Evolutionary conservation across 805 yeast genomes (phyloP).

Genomic region (Diddensiella santjacobensis): DNA sequence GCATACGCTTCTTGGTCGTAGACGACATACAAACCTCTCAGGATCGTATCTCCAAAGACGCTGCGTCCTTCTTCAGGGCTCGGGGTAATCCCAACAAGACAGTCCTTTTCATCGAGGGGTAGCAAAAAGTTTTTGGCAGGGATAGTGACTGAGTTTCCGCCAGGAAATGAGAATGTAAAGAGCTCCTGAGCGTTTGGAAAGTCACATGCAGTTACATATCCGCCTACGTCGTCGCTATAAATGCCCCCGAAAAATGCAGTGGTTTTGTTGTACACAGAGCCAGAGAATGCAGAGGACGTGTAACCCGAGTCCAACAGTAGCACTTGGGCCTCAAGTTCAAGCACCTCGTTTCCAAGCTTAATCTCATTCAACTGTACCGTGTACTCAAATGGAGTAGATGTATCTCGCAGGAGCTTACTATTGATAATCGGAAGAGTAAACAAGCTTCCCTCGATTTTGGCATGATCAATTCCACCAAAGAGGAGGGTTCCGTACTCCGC

Average conservation of each 20-base stretch:
- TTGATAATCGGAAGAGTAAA: slow-evolving; percentile 32
- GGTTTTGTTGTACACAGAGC: background rate
- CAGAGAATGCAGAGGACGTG: slow-evolving; percentile 48
- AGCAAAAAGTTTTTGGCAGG: slow-evolving; percentile 21
- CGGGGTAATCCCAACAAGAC: slow-evolving; percentile 8
- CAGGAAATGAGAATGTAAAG: slow-evolving; percentile 22
- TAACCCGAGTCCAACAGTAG: slow-evolving; percentile 55
- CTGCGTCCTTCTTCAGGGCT: slow-evolving; percentile 2
- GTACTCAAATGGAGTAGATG: slow-evolving; percentile 19
- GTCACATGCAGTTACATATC: slow-evolving; percentile 23
- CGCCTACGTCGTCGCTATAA: slow-evolving; percentile 18
- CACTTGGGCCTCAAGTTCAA: slow-evolving; percentile 9
- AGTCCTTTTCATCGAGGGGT: slow-evolving; percentile 7
- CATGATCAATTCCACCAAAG: slow-evolving; percentile 45
- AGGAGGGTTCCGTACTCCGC: slow-evolving; percentile 38
- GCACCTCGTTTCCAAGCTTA: slow-evolving; percentile 8
- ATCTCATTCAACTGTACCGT: slow-evolving; percentile 21
- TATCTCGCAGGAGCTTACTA: slow-evolving; percentile 9
- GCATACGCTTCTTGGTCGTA: slow-evolving; percentile 58
- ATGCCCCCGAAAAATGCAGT: slow-evolving; percentile 8
- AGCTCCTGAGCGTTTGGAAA: slow-evolving; percentile 4
- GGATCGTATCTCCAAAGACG: slow-evolving; percentile 61
- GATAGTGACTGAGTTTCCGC: slow-evolving; percentile 20
- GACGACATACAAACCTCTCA: slow-evolving; percentile 61
- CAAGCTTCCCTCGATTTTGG: slow-evolving; percentile 39